Evolutionary conservation across 2,329 filamentous ascomycete species (phyloP).

Genomic region (Monosporascus sp.): DNA sequence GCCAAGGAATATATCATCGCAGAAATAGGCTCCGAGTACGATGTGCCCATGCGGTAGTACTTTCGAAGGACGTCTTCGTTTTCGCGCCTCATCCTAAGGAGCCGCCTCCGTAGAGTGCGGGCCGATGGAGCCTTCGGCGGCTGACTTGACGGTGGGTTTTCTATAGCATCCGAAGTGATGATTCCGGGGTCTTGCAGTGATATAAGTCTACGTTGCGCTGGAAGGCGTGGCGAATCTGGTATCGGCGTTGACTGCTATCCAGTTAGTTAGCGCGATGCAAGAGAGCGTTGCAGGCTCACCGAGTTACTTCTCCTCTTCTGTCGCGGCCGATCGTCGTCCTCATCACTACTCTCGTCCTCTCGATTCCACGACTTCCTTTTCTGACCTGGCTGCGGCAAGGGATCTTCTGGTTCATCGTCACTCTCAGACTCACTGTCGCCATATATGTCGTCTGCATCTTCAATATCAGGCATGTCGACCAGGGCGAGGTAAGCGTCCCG

Average conservation of each 20-base stretch:
- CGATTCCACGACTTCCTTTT: conserved; percentile 78
- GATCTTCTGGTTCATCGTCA: conserved; percentile 52
- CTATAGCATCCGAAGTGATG: conserved; percentile 42
- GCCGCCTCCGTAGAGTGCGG: conserved; percentile 63
- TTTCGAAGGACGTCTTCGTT: conserved; percentile 70
- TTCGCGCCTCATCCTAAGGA: conserved; percentile 70
- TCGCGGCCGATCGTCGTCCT: conserved; percentile 68
- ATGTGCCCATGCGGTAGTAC: conserved; percentile 84
- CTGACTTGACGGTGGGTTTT: conserved; percentile 54
- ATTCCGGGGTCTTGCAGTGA: conserved; percentile 45
- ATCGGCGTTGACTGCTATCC: conserved; percentile 56
- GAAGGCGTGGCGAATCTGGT: conserved; percentile 56
- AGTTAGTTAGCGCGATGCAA: conserved; percentile 29
- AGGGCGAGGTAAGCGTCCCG: conserved; percentile 80
- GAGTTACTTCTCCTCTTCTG: conserved; percentile 86
- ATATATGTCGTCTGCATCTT: conserved; percentile 63
- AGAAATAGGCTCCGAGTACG: conserved; percentile 91
- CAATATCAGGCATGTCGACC: conserved; percentile 84
- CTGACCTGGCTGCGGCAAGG: conserved; percentile 43
- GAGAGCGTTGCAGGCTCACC: conserved; percentile 42
- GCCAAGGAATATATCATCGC: conserved; percentile 93
- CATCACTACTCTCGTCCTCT: conserved; percentile 64
- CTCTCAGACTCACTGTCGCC: conserved; percentile 53
- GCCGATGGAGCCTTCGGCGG: conserved; percentile 62
- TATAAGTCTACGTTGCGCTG: conserved; percentile 54